Percentiles rank a stretch among this genome's conserved stretches.
Evolutionary conservation across 192 early-diverging fungal genomes (phyloP).

Genomic region (Chytriomyces sp.): DNA sequence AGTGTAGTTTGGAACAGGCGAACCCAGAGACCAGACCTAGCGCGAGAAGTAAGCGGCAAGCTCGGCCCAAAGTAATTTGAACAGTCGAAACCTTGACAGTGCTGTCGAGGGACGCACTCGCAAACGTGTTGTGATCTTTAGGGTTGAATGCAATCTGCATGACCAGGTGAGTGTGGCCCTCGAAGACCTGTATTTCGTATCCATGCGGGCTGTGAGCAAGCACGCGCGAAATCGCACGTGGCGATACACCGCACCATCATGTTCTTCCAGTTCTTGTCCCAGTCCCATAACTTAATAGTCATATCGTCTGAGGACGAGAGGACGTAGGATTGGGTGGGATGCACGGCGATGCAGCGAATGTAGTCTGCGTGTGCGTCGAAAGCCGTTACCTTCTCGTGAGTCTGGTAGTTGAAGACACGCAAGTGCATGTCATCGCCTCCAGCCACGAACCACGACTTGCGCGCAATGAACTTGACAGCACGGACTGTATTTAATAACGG

Average conservation of each 20-base stretch:
- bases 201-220: not conserved
- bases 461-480: constrained; percentile 93
- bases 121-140: constrained; percentile 99
- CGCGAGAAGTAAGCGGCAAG: not conserved
- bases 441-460: constrained; percentile 96
- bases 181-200: constrained; percentile 71
- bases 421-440: constrained; percentile 98
- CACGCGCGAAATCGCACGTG: not conserved
- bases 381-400: constrained; percentile 92
- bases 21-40: constrained; percentile 92
- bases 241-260: constrained; percentile 62
- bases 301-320: constrained; percentile 96
- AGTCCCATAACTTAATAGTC: constrained; percentile 98
- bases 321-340: constrained; percentile 92
- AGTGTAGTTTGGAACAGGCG: constrained; percentile 91
- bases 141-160: constrained; percentile 98
- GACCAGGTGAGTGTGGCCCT: constrained; percentile 97
- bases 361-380: constrained; percentile 98
- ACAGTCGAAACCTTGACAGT: constrained; percentile 76
- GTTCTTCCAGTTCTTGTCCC: constrained; percentile 98
- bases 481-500: constrained; percentile 71
- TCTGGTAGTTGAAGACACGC: constrained; percentile 99
- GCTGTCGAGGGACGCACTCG: constrained; percentile 92
- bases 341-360: constrained; percentile 94
- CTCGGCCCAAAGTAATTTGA: not conserved